A percentile compares a stretch with the other conserved stretches of the same genome.
phyloP scores from a whole-genome alignment of 169 alveolate species.

The Cystoisospora suis region DNA sequence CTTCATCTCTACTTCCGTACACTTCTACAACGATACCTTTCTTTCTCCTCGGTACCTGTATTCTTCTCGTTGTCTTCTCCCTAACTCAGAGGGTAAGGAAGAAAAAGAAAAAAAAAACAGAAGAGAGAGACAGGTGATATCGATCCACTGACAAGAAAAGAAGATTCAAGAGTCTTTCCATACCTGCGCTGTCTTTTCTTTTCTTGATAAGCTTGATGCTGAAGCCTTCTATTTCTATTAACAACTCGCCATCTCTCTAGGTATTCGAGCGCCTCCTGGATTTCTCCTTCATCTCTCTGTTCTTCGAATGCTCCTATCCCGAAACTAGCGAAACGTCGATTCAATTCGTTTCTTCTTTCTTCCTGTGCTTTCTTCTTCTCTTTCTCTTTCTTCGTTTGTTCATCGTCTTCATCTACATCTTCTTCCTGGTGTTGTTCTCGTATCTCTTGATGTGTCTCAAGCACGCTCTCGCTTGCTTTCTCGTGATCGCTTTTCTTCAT shows the following conservation, averaged over 20 bases:
- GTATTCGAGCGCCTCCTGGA: constrained; percentile 21
- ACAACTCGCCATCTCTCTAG: background rate
- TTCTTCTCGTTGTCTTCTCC: too few relatives aligned
- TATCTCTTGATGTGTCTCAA: background rate
- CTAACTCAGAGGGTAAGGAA: too few relatives aligned
- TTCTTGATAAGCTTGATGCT: constrained; percentile 4
- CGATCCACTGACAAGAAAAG: too few relatives aligned
- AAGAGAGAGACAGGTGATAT: too few relatives aligned
- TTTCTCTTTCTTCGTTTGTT: background rate
- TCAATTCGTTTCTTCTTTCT: background rate
- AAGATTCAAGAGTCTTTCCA: too few relatives aligned
- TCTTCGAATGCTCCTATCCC: constrained; percentile 15
- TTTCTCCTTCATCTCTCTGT: background rate
- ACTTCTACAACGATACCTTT: background rate
- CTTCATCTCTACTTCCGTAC: too few relatives aligned
- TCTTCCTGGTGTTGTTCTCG: background rate
- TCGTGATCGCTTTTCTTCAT: background rate
- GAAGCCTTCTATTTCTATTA: background rate
- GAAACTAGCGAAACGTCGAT: background rate
- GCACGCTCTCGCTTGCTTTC: background rate
- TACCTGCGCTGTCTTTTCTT: background rate
- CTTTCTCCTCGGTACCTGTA: too few relatives aligned
- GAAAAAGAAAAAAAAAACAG: too few relatives aligned
- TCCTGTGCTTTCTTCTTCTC: background rate
- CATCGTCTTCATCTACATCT: background rate